Conservation (phyloP, 768 basidiomycete species). For the Leccinum uliginosum region DNA sequence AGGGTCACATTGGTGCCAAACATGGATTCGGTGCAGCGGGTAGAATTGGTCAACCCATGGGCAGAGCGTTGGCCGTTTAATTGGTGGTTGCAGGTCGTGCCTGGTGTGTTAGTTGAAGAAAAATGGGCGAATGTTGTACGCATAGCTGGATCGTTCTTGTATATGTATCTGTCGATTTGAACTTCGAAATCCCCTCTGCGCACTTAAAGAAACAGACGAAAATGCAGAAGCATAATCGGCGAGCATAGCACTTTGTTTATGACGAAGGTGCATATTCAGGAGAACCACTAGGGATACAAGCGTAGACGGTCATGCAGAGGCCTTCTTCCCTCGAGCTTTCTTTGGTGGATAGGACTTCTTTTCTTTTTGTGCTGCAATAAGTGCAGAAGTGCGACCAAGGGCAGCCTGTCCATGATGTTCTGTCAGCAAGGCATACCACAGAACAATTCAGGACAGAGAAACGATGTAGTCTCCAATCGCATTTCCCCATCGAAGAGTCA, state of each 20-base stretch:
- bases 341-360: slow-evolving; percentile 62
- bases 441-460: slow-evolving; percentile 3
- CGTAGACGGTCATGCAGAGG: slow-evolving; percentile 17
- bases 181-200: not conserved
- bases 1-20: slow-evolving; percentile 31
- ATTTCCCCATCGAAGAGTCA: slow-evolving; percentile 28
- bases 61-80: slow-evolving; percentile 37
- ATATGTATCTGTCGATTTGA: slow-evolving; percentile 15
- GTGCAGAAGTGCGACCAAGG: slow-evolving; percentile 72
- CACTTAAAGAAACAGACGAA: not conserved
- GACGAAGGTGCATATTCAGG: slow-evolving; percentile 20
- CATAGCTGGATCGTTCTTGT: slow-evolving; percentile 10
- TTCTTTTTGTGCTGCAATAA: slow-evolving; percentile 65
- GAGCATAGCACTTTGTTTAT: slow-evolving; percentile 15
- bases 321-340: slow-evolving; percentile 73
- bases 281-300: slow-evolving; percentile 25
- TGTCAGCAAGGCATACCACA: slow-evolving; percentile 48
- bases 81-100: not conserved
- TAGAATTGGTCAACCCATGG: slow-evolving; percentile 57
- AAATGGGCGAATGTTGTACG: slow-evolving; percentile 3
- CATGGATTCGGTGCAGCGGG: slow-evolving; percentile 42
- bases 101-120: not conserved
- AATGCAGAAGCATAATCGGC: slow-evolving; percentile 3
- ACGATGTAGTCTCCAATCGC: slow-evolving; percentile 23
- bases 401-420: slow-evolving; percentile 47